Evolutionary conservation across 257 asterid species (phyloP).

Genomic region (Lycium barbarum): DNA sequence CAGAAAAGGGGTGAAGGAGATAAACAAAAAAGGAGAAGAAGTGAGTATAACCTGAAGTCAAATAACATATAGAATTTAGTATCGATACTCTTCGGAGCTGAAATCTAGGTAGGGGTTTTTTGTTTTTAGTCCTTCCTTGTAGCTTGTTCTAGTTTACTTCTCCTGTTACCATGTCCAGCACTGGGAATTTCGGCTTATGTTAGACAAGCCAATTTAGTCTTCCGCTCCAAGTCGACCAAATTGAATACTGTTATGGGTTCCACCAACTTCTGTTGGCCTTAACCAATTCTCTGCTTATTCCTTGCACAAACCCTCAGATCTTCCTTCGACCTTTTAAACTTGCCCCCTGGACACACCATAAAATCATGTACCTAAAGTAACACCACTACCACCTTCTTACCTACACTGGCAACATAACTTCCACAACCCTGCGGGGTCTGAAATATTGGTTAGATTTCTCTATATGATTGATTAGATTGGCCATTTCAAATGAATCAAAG

Average conservation of each 20-base stretch:
- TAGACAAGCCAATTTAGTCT: not conserved
- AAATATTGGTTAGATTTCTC: not conserved
- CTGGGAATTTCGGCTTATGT: not conserved
- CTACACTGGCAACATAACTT: not conserved
- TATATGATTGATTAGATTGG: not conserved
- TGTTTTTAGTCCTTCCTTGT: not conserved
- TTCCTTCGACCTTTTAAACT: not conserved
- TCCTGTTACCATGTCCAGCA: not conserved
- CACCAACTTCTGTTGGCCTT: not conserved
- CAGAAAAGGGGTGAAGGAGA: conserved; percentile 89
- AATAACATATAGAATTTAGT: not conserved
- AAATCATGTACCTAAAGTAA: not conserved
- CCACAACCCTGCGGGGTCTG: not conserved
- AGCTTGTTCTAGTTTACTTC: not conserved
- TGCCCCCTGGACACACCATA: conserved; percentile 12
- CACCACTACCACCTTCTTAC: not conserved
- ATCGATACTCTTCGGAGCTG: not conserved
- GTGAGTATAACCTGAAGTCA: conserved; percentile 53
- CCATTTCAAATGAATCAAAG: not conserved
- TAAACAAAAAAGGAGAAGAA: conserved; percentile 87
- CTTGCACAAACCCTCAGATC: not conserved
- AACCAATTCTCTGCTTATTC: conserved; percentile 13
- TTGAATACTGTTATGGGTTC: conserved; percentile 4
- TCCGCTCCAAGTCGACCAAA: not conserved
- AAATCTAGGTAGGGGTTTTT: not conserved